These are phyloP conservation scores for Hypocreales sp. DNA, from an alignment of 2,329 filamentous ascomycete species.

Conservation along the genomic window DNA sequence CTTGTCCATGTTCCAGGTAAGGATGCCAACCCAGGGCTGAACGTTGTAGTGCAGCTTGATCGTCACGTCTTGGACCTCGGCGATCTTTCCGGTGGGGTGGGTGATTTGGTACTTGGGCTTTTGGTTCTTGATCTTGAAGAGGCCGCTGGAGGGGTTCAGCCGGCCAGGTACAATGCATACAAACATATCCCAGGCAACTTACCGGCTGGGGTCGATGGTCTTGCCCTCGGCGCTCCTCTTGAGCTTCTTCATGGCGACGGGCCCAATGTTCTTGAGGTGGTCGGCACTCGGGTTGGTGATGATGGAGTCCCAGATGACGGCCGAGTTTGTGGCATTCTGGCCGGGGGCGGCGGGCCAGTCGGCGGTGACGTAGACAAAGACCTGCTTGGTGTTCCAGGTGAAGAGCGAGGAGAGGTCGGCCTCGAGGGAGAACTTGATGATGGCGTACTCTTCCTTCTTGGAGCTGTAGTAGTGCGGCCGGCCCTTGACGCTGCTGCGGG, in stretches of 20 bases:
- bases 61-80: constrained; percentile 56
- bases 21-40: constrained; percentile 84
- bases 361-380: constrained; percentile 92
- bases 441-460: constrained; percentile 90
- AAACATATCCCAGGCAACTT: no score
- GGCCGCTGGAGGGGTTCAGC: constrained; percentile 44
- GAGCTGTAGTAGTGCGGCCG: constrained; percentile 89
- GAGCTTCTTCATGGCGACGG: constrained; percentile 46
- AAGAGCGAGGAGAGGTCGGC: constrained; percentile 85
- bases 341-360: constrained; percentile 36
- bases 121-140: constrained; percentile 66
- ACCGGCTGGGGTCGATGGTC: constrained; percentile 42
- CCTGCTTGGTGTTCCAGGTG: constrained; percentile 98
- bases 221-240: constrained; percentile 43
- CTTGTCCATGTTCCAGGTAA: constrained; percentile 61
- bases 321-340: constrained; percentile 42
- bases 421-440: constrained; percentile 85
- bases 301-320: constrained; percentile 92
- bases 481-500: constrained; percentile 53
- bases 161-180: no score
- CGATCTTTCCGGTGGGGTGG: constrained; percentile 67
- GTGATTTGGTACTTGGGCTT: constrained; percentile 96
- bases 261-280: constrained; percentile 44
- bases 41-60: constrained; percentile 88
- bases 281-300: constrained; percentile 59